Conservation (phyloP, 768 basidiomycete genomes). For the Amanita brunnescens region DNA sequence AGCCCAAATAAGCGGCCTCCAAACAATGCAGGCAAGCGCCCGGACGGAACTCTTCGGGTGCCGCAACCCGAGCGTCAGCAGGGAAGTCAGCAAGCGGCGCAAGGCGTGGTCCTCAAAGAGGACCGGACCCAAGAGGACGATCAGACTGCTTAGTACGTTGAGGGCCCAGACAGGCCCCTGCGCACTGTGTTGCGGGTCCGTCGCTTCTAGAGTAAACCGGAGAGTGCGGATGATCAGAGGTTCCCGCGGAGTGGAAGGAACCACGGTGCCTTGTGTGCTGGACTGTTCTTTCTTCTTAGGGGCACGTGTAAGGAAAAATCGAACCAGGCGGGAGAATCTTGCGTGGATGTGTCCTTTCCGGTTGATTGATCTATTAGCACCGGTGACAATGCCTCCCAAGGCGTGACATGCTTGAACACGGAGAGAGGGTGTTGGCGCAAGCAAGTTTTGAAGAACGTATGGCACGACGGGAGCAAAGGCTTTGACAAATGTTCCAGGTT, state of each 20-base stretch:
- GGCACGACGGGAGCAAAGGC: conserved; percentile 49
- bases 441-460: conserved; percentile 52
- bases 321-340: conserved; percentile 41
- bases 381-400: conserved; percentile 58
- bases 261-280: conserved; percentile 5
- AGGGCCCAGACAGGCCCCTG: conserved; percentile 78
- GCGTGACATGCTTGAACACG: conserved; percentile 72
- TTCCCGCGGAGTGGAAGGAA: conserved; percentile 24
- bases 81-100: conserved; percentile 35
- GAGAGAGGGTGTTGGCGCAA: conserved; percentile 55
- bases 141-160: conserved; percentile 53
- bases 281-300: conserved; percentile 31
- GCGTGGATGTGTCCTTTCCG: conserved; percentile 29
- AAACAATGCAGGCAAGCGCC: conserved; percentile 49
- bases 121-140: conserved; percentile 55
- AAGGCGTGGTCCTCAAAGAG: conserved; percentile 37
- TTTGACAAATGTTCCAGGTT: conserved; percentile 61
- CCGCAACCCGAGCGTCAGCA: conserved; percentile 47
- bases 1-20: conserved; percentile 60
- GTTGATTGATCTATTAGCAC: conserved; percentile 38
- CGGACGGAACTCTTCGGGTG: conserved; percentile 60
- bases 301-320: conserved; percentile 36
- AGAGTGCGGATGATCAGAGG: conserved; percentile 55
- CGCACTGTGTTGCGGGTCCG: conserved; percentile 51
- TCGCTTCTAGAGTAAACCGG: conserved; percentile 47